These are phyloP conservation scores for Keithomyces neogunnii DNA, from an alignment of 2,329 filamentous ascomycete genomes.

Conservation along the genomic window DNA sequence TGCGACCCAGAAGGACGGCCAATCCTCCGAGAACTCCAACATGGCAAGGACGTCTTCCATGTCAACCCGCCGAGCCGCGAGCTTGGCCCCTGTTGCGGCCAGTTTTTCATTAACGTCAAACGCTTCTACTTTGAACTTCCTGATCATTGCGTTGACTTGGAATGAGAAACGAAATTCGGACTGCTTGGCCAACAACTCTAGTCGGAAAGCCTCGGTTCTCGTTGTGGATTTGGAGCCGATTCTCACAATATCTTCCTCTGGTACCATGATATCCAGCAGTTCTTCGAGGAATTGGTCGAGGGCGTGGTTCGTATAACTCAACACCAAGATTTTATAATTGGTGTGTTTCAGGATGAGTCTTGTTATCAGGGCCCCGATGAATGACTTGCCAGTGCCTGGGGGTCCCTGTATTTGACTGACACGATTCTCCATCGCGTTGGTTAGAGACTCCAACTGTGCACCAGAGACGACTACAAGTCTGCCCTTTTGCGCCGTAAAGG, in stretches of 20 bases:
- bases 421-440: constrained; percentile 40
- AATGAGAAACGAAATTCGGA: neutral
- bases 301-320: constrained; percentile 62
- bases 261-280: constrained; percentile 50
- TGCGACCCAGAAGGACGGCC: constrained; percentile 45
- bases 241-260: constrained; percentile 42
- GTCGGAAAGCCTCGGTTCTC: constrained; percentile 36
- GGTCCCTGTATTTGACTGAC: constrained; percentile 64
- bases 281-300: constrained; percentile 60
- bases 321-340: constrained; percentile 46
- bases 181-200: constrained; percentile 30
- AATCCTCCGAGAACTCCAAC: constrained; percentile 43
- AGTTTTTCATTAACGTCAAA: constrained; percentile 16
- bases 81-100: constrained; percentile 9
- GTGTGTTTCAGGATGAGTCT: constrained; percentile 45
- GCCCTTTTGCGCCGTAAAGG: constrained; percentile 11
- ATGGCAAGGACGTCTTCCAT: constrained; percentile 25
- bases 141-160: constrained; percentile 26
- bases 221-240: constrained; percentile 51
- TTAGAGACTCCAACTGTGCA: constrained; percentile 48
- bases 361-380: constrained; percentile 56
- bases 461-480: constrained; percentile 16
- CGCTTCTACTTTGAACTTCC: constrained; percentile 22
- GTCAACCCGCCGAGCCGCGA: neutral
- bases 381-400: constrained; percentile 70